A percentile compares a stretch with the other conserved stretches of the same genome.
Evolutionary conservation across 768 basidiomycete genomes (phyloP).

Genomic region (Lactifluus volemus): DNA sequence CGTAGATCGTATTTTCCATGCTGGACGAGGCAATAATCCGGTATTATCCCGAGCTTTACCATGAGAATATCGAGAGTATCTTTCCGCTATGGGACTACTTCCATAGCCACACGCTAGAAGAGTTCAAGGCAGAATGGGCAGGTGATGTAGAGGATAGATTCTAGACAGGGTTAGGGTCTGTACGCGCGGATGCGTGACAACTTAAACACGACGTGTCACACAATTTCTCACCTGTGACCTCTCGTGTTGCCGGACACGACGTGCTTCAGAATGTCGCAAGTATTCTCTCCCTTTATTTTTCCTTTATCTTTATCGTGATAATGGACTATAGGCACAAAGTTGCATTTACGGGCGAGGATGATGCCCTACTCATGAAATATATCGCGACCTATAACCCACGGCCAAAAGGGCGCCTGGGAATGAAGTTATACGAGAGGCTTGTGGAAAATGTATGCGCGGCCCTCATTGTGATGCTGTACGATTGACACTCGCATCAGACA

Average conservation of each 20-base stretch:
- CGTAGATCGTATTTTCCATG: conserved; percentile 56
- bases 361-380: conserved; percentile 36
- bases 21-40: conserved; percentile 48
- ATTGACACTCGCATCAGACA: conserved; percentile 26
- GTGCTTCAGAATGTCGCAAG: background rate
- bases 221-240: background rate
- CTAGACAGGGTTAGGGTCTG: background rate
- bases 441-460: conserved; percentile 37
- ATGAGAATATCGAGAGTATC: conserved; percentile 46
- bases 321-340: background rate
- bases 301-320: background rate
- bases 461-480: background rate
- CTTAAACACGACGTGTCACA: conserved; percentile 1
- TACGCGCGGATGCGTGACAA: background rate
- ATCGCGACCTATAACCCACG: conserved; percentile 41
- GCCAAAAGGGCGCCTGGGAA: conserved; percentile 37
- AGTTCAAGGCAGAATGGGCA: conserved; percentile 12
- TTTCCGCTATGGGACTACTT: conserved; percentile 50
- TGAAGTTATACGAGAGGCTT: conserved; percentile 35
- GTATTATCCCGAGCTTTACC: conserved; percentile 60
- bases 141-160: background rate
- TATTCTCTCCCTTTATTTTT: too few relatives aligned
- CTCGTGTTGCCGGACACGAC: background rate
- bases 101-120: conserved; percentile 8
- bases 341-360: conserved; percentile 33